Conservation (phyloP, 164 flowering plant genomes). For the Magnolia officinalis region DNA sequence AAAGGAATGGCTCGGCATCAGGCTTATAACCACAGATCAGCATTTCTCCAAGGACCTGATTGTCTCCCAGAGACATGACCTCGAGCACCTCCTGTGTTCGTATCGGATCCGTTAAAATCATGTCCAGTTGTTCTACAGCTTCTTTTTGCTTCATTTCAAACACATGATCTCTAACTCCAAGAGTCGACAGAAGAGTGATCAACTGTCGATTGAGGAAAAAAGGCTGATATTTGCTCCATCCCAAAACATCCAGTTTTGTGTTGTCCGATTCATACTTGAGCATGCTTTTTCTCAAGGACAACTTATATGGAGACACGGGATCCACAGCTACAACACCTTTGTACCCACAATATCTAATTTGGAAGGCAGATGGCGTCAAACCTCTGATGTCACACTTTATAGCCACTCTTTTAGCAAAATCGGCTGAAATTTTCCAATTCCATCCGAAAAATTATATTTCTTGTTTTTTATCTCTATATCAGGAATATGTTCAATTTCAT, state of each 20-base stretch:
- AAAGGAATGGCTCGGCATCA: conserved; percentile 72
- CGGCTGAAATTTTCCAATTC: conserved; percentile 86
- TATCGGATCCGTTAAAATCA: conserved; percentile 53
- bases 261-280: conserved; percentile 55
- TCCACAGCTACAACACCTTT: conserved; percentile 95
- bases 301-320: conserved; percentile 46
- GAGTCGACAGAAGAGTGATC: conserved; percentile 79
- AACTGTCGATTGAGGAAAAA: conserved; percentile 83
- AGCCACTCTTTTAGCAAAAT: conserved; percentile 68
- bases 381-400: conserved; percentile 48
- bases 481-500: conserved; percentile 56
- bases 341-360: conserved; percentile 82
- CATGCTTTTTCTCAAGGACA: conserved; percentile 80
- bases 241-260: conserved; percentile 64
- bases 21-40: conserved; percentile 77
- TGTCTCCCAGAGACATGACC: conserved; percentile 61
- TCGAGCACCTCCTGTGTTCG: conserved; percentile 63
- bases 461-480: conserved; percentile 39
- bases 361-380: conserved; percentile 70
- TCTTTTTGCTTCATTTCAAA: conserved; percentile 68
- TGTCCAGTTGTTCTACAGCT: conserved; percentile 54
- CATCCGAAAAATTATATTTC: conserved; percentile 76
- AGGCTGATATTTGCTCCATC: conserved; percentile 74
- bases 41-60: conserved; percentile 70
- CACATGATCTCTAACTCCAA: conserved; percentile 63